These are phyloP conservation scores for Spencermartinsiella europaea DNA, from an alignment of 805 yeast species.

Conservation along the genomic window DNA sequence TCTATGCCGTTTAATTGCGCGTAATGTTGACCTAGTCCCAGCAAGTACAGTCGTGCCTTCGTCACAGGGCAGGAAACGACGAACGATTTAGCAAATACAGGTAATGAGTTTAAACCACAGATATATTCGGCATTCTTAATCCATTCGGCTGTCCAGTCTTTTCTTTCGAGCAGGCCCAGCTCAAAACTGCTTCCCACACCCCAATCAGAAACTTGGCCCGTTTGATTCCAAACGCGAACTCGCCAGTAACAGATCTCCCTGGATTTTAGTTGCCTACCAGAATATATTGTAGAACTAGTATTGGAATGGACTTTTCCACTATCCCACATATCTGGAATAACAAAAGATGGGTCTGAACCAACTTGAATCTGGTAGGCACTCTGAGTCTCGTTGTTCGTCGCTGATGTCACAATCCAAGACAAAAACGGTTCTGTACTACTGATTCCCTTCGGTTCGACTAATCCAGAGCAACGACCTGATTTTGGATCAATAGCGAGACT, in stretches of 20 bases:
- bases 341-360: background rate
- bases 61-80: background rate
- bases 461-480: background rate
- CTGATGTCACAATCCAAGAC: background rate
- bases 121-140: background rate
- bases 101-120: background rate
- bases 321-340: constrained; percentile 1
- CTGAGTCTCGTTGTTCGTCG: background rate
- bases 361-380: constrained; percentile 2
- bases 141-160: constrained; percentile 3
- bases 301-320: constrained; percentile 1
- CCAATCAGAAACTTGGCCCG: background rate
- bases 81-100: constrained; percentile 1
- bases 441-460: background rate
- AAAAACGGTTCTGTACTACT: background rate
- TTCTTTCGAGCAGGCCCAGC: background rate
- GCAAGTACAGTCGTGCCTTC: constrained; percentile 15
- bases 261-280: background rate
- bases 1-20: constrained; percentile 22
- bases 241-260: background rate
- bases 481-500: too few relatives aligned
- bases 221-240: background rate
- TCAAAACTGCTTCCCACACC: background rate
- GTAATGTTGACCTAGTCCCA: constrained; percentile 24
- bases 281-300: background rate